Conservation (phyloP, 352 stramenopile species). For the Globisporangium middletonii region DNA sequence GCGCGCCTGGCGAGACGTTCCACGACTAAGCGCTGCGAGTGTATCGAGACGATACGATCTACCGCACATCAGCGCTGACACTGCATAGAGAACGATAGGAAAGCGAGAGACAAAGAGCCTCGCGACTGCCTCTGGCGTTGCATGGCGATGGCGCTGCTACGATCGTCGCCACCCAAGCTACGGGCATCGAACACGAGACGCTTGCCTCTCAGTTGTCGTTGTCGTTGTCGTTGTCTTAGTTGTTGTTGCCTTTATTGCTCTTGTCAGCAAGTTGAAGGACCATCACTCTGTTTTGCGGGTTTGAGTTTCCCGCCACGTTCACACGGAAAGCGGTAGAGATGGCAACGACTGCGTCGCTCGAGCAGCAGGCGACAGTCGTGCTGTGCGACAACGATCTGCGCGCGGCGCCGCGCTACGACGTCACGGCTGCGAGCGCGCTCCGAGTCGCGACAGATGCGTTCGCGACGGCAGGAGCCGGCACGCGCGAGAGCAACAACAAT, state of each 20-base stretch:
- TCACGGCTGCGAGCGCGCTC: slow-evolving; percentile 8
- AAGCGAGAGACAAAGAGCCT: background rate
- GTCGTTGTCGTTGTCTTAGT: too few relatives aligned
- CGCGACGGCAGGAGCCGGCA: background rate
- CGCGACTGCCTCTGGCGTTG: background rate
- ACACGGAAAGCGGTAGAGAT: background rate
- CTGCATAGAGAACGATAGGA: background rate
- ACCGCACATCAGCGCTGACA: background rate
- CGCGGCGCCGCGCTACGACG: slow-evolving; percentile 5
- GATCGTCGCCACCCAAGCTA: background rate
- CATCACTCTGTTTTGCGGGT: too few relatives aligned
- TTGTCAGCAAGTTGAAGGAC: too few relatives aligned
- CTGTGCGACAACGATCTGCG: slow-evolving; percentile 5
- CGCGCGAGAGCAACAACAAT: background rate
- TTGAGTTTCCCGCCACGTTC: background rate
- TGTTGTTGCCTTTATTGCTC: too few relatives aligned
- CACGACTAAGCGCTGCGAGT: slow-evolving; percentile 27
- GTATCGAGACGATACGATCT: too few relatives aligned
- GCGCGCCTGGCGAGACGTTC: slow-evolving; percentile 62
- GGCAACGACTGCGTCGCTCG: background rate
- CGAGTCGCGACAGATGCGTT: background rate
- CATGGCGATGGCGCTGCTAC: background rate
- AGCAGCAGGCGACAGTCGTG: background rate
- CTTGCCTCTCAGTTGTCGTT: too few relatives aligned
- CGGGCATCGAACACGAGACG: background rate